These are phyloP conservation scores for Starmerella ratchasimensis DNA, from an alignment of 805 yeast species.

Conservation along the genomic window DNA sequence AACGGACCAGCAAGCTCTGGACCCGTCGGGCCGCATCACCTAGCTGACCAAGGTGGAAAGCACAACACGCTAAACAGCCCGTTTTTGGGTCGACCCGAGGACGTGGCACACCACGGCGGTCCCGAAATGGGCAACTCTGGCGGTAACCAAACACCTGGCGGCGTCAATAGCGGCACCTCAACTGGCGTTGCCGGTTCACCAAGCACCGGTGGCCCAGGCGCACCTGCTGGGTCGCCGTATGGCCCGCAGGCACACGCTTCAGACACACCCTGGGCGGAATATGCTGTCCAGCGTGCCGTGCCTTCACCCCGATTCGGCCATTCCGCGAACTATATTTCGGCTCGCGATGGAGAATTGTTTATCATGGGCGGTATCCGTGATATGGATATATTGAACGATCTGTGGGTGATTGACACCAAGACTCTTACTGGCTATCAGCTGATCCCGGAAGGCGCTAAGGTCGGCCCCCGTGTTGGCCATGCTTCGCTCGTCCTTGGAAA, in stretches of 20 bases:
- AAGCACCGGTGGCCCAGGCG: not conserved
- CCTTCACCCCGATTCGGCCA: conserved; percentile 95
- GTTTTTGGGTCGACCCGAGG: conserved; percentile 3
- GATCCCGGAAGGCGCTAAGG: conserved; percentile 56
- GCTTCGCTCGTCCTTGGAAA: conserved; percentile 84
- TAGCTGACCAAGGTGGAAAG: not conserved
- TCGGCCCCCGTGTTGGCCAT: conserved; percentile 91
- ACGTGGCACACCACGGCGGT: not conserved
- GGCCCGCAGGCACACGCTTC: conserved; percentile 5
- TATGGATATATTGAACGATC: conserved; percentile 83
- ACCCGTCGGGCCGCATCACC: not conserved
- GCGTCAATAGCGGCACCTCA: conserved; percentile 4
- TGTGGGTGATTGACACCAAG: conserved; percentile 70
- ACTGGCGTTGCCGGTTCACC: not conserved
- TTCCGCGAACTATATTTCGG: conserved; percentile 61
- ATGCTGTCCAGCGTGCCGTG: conserved; percentile 32
- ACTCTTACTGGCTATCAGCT: conserved; percentile 39
- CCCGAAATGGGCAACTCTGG: not conserved
- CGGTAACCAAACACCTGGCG: not conserved
- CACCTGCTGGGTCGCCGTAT: conserved; percentile 1
- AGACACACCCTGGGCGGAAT: conserved; percentile 27
- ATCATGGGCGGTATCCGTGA: conserved; percentile 94
- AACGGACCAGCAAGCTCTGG: not conserved
- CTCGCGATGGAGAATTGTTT: conserved; percentile 68
- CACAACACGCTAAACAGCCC: conserved; percentile 9